Conservation (phyloP, 305 asterid genomes). For the Fraxinus dipetala region DNA sequence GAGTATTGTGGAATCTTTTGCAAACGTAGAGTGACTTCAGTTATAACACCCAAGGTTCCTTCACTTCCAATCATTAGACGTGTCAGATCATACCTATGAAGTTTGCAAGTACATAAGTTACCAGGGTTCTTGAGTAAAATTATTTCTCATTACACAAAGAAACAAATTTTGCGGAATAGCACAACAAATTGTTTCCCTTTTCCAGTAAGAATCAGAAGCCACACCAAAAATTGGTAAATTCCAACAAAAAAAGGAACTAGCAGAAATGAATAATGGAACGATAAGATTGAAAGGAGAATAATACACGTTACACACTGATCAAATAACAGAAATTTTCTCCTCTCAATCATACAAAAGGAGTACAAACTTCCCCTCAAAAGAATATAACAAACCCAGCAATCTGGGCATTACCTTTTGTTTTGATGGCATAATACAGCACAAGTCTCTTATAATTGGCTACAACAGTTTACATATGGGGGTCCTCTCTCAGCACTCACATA, state of each 20-base stretch:
- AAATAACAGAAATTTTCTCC: neutral
- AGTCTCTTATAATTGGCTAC: neutral
- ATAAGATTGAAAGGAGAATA: neutral
- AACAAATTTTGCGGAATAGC: neutral
- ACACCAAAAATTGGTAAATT: neutral
- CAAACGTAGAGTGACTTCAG: conserved; percentile 90
- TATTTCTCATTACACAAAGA: neutral
- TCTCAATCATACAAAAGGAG: neutral
- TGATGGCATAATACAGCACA: neutral
- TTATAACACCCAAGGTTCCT: conserved; percentile 93
- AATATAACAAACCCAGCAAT: neutral
- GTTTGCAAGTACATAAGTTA: conserved; percentile 18
- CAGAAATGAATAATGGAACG: neutral
- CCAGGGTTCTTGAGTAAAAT: neutral
- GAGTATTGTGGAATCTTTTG: conserved; percentile 82
- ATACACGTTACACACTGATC: neutral
- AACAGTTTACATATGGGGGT: neutral
- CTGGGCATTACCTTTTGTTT: neutral
- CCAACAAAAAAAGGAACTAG: neutral
- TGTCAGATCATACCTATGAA: conserved; percentile 78
- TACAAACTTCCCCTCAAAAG: neutral
- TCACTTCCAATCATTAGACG: conserved; percentile 96
- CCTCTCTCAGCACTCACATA: neutral
- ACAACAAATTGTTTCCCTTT: neutral
- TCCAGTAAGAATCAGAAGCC: neutral